These are phyloP conservation scores for Ogataea nonfermentans DNA, from an alignment of 805 yeast genomes.

Conservation along the genomic window DNA sequence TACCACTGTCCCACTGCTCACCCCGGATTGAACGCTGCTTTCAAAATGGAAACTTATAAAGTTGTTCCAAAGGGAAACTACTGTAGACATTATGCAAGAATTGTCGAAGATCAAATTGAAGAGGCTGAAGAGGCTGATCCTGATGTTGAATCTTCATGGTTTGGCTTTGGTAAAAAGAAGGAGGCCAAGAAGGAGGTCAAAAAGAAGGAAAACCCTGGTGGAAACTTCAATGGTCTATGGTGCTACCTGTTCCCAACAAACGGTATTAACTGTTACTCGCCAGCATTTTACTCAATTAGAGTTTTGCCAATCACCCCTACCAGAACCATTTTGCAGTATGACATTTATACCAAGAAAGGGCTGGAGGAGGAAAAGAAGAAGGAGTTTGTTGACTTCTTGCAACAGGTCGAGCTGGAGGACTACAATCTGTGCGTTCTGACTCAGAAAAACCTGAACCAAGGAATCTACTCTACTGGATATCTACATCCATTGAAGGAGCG, in stretches of 20 bases:
- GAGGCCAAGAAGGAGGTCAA: conserved; percentile 21
- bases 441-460: conserved; percentile 60
- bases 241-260: conserved; percentile 58
- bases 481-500: conserved; percentile 58
- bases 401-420: conserved; percentile 61
- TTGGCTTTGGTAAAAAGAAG: conserved; percentile 46
- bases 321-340: conserved; percentile 58
- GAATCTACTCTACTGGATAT: conserved; percentile 56
- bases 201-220: conserved; percentile 51
- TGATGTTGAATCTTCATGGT: conserved; percentile 46
- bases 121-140: conserved; percentile 33
- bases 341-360: conserved; percentile 61
- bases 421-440: conserved; percentile 58
- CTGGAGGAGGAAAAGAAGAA: conserved; percentile 49
- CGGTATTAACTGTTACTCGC: conserved; percentile 63
- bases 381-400: conserved; percentile 63
- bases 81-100: conserved; percentile 60
- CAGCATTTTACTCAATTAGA: conserved; percentile 64
- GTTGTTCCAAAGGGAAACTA: conserved; percentile 58
- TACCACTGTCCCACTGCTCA: conserved; percentile 70
- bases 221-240: conserved; percentile 62
- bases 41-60: conserved; percentile 62
- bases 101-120: conserved; percentile 39
- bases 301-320: conserved; percentile 54
- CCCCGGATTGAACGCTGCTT: conserved; percentile 56